These are phyloP conservation scores for Kodamaea kaohsiungensis DNA, from an alignment of 805 yeast species.

Conservation along the genomic window DNA sequence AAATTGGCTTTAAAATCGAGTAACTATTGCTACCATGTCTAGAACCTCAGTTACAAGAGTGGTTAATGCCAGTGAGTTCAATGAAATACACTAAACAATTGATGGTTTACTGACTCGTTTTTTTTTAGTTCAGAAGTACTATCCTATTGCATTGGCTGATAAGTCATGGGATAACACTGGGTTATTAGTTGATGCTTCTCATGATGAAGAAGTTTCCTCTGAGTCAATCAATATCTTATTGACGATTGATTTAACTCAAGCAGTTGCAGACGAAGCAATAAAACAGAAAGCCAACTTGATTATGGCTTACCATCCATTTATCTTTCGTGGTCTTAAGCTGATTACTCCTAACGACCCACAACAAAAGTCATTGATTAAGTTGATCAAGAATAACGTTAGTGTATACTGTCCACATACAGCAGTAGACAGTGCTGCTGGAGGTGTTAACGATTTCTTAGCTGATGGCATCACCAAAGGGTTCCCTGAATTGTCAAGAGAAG, in stretches of 20 bases:
- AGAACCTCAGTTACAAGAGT: slow-evolving; percentile 45
- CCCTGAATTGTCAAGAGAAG: slow-evolving; percentile 23
- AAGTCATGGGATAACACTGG: slow-evolving; percentile 96
- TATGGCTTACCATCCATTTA: slow-evolving; percentile 90
- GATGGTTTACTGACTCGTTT: not conserved
- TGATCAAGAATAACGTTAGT: slow-evolving; percentile 75
- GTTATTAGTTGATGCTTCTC: slow-evolving; percentile 69
- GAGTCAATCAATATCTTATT: slow-evolving; percentile 49
- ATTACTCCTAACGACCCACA: slow-evolving; percentile 70
- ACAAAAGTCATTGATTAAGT: slow-evolving; percentile 69
- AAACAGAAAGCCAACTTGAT: slow-evolving; percentile 52
- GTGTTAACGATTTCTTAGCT: slow-evolving; percentile 91
- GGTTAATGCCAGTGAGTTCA: slow-evolving; percentile 41
- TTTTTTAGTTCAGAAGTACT: slow-evolving; percentile 61
- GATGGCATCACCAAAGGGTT: slow-evolving; percentile 49
- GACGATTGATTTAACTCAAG: slow-evolving; percentile 80
- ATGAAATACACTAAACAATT: slow-evolving; percentile 13
- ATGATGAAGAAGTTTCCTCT: slow-evolving; percentile 18
- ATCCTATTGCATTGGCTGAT: slow-evolving; percentile 83
- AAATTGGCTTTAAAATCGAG: not conserved
- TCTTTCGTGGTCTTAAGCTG: slow-evolving; percentile 82
- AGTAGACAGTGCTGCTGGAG: slow-evolving; percentile 87
- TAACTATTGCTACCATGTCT: slow-evolving; percentile 26
- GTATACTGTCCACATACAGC: slow-evolving; percentile 98
- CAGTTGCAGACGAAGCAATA: slow-evolving; percentile 87